Conservation (phyloP, 192 early-diverging fungal genomes). For the Lobosporangium transversale region DNA sequence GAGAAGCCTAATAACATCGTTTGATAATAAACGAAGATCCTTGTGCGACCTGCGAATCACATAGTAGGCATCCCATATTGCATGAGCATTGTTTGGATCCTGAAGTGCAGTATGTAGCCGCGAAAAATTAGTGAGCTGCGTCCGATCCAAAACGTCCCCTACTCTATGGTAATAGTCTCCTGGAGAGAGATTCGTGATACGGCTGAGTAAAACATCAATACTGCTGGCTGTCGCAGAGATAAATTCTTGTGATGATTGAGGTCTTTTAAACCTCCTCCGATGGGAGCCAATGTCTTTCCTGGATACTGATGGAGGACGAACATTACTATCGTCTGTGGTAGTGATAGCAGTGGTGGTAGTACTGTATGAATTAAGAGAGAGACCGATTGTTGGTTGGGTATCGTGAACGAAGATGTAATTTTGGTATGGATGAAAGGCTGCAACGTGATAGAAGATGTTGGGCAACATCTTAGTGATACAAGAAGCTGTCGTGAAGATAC, state of each 20-base stretch:
- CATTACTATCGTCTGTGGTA: no score
- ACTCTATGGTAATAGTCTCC: conserved; percentile 3
- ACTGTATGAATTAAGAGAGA: no score
- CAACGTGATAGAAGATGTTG: no score
- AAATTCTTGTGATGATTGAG: neutral
- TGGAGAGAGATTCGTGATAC: conserved; percentile 14
- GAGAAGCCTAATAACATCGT: conserved; percentile 18
- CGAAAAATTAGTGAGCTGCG: conserved; percentile 9
- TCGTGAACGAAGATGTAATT: no score
- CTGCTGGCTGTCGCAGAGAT: neutral
- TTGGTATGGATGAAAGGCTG: no score
- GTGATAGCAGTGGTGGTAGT: no score
- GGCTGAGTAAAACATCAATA: conserved; percentile 6
- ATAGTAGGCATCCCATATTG: conserved; percentile 36
- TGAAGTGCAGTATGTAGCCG: conserved; percentile 26
- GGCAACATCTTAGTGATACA: no score
- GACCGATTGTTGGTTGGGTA: no score
- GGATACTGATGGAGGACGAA: neutral
- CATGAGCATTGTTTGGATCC: conserved; percentile 9
- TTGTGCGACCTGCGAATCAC: conserved; percentile 9
- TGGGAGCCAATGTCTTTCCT: neutral
- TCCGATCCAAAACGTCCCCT: neutral
- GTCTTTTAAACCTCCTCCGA: no score
- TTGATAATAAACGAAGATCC: conserved; percentile 5
- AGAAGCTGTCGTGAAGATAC: no score